Base-by-base conservation (phyloP, 2,329 filamentous ascomycete genomes). In the Ceratocystis variospora region DNA sequence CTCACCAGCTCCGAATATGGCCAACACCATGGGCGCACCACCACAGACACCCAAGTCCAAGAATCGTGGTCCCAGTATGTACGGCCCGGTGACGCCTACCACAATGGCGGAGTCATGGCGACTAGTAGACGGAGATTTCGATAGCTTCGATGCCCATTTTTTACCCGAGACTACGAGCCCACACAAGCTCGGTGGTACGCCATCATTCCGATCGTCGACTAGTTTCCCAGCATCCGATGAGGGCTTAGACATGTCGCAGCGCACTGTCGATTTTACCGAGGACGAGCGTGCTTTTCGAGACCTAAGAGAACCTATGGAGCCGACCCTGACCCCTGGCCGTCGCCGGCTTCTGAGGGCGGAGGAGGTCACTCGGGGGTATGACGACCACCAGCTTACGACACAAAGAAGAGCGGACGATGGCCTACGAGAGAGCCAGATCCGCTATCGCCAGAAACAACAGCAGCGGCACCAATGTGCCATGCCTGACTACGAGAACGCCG, bases 101-200 rank as follows among this genome's bases (percentile, higher is more conserved):
- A 37, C 48, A 17, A 61, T 82, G 53, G 80, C 82, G 69, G 78
- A 79, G 69, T 84, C 82, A 22, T 85, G 82, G 82, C 82, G 82
- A 70, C 78, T 85, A 74, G 81, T 85, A 12, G 82, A 85, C 67
- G 81, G 80, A 65, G 82, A 84, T 66, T 79, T 84, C 72, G 82
- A 84, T 71, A 83, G 81, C 71, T 84, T 84, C 71, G 82, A 83
- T 70, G 83, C 81, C 15, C 55, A 59, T n/a, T 37, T 59, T 6
- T 17, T 59, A 31, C 55, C 55, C 8, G 55, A 59, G 15, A 33
- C 19, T 8, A 31, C 55, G 5, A 59, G 55, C 17, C 55, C 55
- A 4, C 55, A 31, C 28, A 59, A 59, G 55, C 28, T n/a, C 5
- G 79, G 79, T 8, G 73, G 83, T 17, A 77, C 79, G 66, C 70